Evolutionary conservation across 768 basidiomycete genomes (phyloP).

Genomic region (Rhodosporidiobolus odoratus): DNA sequence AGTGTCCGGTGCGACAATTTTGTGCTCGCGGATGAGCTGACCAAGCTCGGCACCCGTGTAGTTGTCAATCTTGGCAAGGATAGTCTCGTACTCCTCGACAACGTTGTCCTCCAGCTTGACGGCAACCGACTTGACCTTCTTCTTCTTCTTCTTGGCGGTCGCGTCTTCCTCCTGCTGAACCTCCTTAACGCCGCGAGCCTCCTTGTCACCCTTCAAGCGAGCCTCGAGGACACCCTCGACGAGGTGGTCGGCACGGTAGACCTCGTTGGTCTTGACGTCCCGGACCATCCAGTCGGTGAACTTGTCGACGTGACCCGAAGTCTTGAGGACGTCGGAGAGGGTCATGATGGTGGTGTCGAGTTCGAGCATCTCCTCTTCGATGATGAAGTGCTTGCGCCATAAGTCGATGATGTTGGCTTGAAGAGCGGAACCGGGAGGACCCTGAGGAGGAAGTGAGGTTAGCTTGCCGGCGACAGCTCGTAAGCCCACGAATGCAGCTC

Average conservation of each 20-base stretch:
- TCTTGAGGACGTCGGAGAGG: conserved; percentile 85
- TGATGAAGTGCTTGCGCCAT: conserved; percentile 97
- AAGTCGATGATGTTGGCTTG: conserved; percentile 94
- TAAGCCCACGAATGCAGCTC: conserved; percentile 2
- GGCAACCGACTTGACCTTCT: conserved; percentile 60
- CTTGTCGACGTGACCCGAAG: conserved; percentile 93
- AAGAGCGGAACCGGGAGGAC: conserved; percentile 88
- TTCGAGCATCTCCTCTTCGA: conserved; percentile 97
- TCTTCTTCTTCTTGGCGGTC: conserved; percentile 67
- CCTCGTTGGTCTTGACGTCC: conserved; percentile 88
- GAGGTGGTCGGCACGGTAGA: conserved; percentile 91
- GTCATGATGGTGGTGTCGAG: conserved; percentile 98
- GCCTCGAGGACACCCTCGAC: conserved; percentile 89
- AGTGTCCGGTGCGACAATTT: conserved; percentile 83
- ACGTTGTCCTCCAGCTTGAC: conserved; percentile 68
- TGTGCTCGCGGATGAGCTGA: conserved; percentile 70
- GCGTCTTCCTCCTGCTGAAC: conserved; percentile 57
- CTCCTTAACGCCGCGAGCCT: conserved; percentile 71
- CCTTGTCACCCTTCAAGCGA: conserved; percentile 78
- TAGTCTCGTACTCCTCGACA: conserved; percentile 69
- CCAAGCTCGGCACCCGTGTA: conserved; percentile 84
- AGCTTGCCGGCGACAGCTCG: neutral
- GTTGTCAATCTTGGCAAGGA: conserved; percentile 90
- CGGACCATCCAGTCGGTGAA: conserved; percentile 99
- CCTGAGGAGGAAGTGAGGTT: conserved; percentile 44